Base-by-base conservation (phyloP, 2,329 filamentous ascomycete genomes). In the Cercospora berteroae region DNA sequence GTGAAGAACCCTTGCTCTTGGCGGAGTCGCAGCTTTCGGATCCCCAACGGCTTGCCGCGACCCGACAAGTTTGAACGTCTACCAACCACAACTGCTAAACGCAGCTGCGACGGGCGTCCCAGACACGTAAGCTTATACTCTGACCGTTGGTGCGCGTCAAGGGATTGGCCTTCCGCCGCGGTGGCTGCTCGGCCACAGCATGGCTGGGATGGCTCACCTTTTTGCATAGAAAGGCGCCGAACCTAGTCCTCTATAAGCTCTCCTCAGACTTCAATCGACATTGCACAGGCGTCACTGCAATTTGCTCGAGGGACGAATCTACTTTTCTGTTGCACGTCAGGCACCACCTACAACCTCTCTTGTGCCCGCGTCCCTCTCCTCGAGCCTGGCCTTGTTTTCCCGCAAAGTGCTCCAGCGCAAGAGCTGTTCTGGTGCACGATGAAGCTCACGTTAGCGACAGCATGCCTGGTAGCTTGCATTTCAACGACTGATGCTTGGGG, bases 51-150 rank as follows among this genome's bases (percentile, higher is more conserved):
- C 50, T 42, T 42, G 29, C 25, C 44, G 20, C 44, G 50, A 29
- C 29, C 31, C 31, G 27, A 13, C 8, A 23, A 36, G 36, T 50
- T 29, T 60, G 39, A 57, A 42, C 56, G n/a, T 65, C 33, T 36
- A 48, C 59, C 42, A 48, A 27, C 59, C 39, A 48, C 59, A 61
- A 29, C 39, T 50, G 20, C 42, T 61, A 39, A 31, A 27, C 20
- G 42, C 39, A 48, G 39, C 50, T 42, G 16, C 8, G 6, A 12
- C 27, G 27, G 42, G 18, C 39, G 18, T 55, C 33, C 39, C 36
- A 63, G 60, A 56, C 55, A 67, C 65, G 65, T 64, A 64, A 67
- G 57, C 64, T 66, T 61, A 52, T 48, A 58, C 55, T 42, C 48
- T 56, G 61, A 60, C 27, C 50, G 29, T 57, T 50, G 61, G 56